A percentile compares a stretch with the other conserved stretches of the same genome.
phyloP scores from a whole-genome alignment of 768 basidiomycete species.

The Lyophyllum shimeji region DNA sequence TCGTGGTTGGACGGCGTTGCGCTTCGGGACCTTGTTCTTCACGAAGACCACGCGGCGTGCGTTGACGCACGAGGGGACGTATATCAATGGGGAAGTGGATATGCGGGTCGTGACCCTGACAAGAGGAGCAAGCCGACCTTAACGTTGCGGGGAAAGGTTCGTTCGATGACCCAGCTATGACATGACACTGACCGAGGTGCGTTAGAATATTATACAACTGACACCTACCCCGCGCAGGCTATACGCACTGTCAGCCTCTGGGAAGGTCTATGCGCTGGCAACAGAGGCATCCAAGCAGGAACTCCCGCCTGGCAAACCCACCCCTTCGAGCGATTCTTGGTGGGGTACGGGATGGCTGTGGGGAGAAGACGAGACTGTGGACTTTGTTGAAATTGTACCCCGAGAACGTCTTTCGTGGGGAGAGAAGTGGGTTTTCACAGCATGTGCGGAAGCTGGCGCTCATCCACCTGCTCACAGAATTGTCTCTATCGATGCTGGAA shows the following conservation, averaged over 20 bases:
- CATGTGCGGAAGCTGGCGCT: not conserved
- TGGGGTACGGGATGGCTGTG: slow-evolving; percentile 63
- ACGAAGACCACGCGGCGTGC: slow-evolving; percentile 68
- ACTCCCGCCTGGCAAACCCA: slow-evolving; percentile 34
- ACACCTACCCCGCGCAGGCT: slow-evolving; percentile 60
- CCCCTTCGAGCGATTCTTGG: slow-evolving; percentile 51
- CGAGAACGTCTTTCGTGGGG: slow-evolving; percentile 54
- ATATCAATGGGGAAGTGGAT: slow-evolving; percentile 80
- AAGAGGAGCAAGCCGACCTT: slow-evolving; percentile 38
- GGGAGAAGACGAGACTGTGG: slow-evolving; percentile 48
- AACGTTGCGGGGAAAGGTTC: slow-evolving; percentile 67
- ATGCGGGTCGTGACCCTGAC: slow-evolving; percentile 37
- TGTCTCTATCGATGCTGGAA: slow-evolving; percentile 69
- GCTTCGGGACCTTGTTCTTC: slow-evolving; percentile 70
- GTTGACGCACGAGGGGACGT: slow-evolving; percentile 80
- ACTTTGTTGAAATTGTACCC: slow-evolving; percentile 63
- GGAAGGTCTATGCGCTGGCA: slow-evolving; percentile 71
- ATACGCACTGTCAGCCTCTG: slow-evolving; percentile 78
- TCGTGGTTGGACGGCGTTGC: slow-evolving; percentile 67
- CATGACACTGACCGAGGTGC: not conserved
- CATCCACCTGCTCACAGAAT: slow-evolving; percentile 45
- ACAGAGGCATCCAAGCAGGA: slow-evolving; percentile 49
- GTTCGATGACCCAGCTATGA: slow-evolving; percentile 12
- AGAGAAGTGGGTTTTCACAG: slow-evolving; percentile 56
- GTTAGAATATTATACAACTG: slow-evolving; percentile 67